phyloP scores from a whole-genome alignment of 495 filamentous ascomycete species.

The Lasiosphaeria hispida region DNA sequence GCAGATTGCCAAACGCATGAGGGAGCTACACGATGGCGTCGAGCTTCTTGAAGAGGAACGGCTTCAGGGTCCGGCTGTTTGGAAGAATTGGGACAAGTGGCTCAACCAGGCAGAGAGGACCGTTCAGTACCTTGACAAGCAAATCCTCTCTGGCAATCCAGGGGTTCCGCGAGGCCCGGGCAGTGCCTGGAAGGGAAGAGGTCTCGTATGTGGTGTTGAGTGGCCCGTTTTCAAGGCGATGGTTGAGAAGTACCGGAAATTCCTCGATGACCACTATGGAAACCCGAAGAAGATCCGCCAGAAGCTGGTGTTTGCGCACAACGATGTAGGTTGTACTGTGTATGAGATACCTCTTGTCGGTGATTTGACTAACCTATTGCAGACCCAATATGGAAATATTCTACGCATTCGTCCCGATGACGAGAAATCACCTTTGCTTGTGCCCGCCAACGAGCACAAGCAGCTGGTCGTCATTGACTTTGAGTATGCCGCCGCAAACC shows the following conservation, averaged over 20 bases:
- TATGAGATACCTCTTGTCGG: background rate
- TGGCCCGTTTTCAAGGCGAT: slow-evolving; percentile 76
- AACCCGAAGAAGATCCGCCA: slow-evolving; percentile 63
- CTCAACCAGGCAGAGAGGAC: slow-evolving; percentile 74
- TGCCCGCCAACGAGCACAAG: slow-evolving; percentile 88
- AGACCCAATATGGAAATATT: slow-evolving; percentile 99
- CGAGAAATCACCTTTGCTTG: slow-evolving; percentile 78
- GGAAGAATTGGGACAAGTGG: slow-evolving; percentile 96
- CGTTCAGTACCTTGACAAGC: slow-evolving; percentile 70
- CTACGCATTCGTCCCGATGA: slow-evolving; percentile 81
- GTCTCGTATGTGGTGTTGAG: slow-evolving; percentile 77
- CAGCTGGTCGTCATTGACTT: slow-evolving; percentile 98
- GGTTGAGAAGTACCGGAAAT: slow-evolving; percentile 74
- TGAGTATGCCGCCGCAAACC: slow-evolving; percentile 92
- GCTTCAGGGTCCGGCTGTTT: slow-evolving; percentile 75
- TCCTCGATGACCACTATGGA: slow-evolving; percentile 70
- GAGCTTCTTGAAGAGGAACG: slow-evolving; percentile 77
- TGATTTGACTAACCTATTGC: slow-evolving; percentile 7
- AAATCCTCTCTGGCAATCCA: slow-evolving; percentile 43
- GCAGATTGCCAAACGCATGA: slow-evolving; percentile 97
- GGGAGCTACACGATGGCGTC: slow-evolving; percentile 92
- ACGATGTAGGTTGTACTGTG: slow-evolving; percentile 67
- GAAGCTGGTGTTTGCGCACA: slow-evolving; percentile 89
- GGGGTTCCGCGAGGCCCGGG: slow-evolving; percentile 26
- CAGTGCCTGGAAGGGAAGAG: slow-evolving; percentile 62